Base-by-base conservation (phyloP, 2,329 filamentous ascomycete genomes). In the Endoconidiophora polonica region DNA sequence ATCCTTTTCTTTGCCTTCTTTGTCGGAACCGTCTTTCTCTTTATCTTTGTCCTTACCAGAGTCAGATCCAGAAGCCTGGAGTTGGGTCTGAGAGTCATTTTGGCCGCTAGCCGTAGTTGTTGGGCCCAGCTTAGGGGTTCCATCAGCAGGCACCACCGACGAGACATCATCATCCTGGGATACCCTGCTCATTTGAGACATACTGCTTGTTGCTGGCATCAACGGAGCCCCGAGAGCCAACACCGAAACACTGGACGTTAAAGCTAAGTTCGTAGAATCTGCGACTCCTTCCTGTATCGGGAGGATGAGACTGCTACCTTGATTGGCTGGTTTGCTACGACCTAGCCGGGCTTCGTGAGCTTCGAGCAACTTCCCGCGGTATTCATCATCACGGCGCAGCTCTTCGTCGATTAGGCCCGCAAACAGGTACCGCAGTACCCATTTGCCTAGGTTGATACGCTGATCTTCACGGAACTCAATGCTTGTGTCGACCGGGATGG, bases 401-500 rank as follows among this genome's bases (percentile, higher is more conserved):
- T 96, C 86, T 62, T 95, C 88, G 54, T 94, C 84, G 49, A 98
- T 83, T 40, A 96, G 70, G 50, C 83, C 83, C 7, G 82, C 79
- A 66, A 98, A 98, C 0, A 98, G 72, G 63, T 95, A 94, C 33
- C 91, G 78, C 53, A 98, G 68, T 43, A 96, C 79, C 91, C 91
- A 98, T 69, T 94, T 94, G 6, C 91, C 91, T 43, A 96, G 77
- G 59, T 94, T 96, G 63, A 96, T 94, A 67, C 91, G 78, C 66
- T 96, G 90, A 58, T 98, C 91, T 58, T 96, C 90, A 52, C 83
- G 73, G 60, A 94, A 94, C n/a, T 52, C 50, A 20, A 52, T 39
- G 10, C 88, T 81, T 16, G 83, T 70, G n/a, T 76, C 69, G 55
- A 86, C 81, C 9, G 83, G 74, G 49, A 90, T 58, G 39, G 79